These are phyloP conservation scores for Anaeromyces robustus DNA, from an alignment of 192 early-diverging fungal species.

Conservation along the genomic window DNA sequence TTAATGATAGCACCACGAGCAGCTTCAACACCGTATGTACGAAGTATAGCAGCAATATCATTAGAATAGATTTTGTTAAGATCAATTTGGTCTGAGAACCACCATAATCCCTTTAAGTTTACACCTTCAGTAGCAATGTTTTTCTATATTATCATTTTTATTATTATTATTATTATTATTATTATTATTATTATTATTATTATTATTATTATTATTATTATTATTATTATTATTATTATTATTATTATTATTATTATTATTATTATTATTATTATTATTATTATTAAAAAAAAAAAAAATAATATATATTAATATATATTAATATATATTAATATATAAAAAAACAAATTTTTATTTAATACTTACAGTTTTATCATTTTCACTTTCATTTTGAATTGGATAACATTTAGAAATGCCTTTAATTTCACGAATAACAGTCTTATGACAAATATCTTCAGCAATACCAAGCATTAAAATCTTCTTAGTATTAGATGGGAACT, in stretches of 20 bases:
- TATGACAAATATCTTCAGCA: constrained; percentile 57
- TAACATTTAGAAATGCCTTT: constrained; percentile 63
- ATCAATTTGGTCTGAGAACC: constrained; percentile 55
- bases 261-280: no score
- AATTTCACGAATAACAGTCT: constrained; percentile 72
- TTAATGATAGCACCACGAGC: constrained; percentile 80
- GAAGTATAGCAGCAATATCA: constrained; percentile 85
- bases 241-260: no score
- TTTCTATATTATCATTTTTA: no score
- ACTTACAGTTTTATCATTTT: constrained; percentile 64
- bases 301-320: no score
- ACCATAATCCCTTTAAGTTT: constrained; percentile 87
- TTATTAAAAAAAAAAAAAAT: no score
- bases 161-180: no score
- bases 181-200: no score
- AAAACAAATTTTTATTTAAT: no score
- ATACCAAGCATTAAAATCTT: constrained; percentile 90
- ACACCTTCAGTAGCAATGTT: constrained; percentile 76
- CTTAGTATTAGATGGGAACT: constrained; percentile 73
- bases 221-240: no score
- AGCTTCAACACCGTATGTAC: constrained; percentile 95
- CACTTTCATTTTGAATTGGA: constrained; percentile 59
- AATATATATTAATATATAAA: no score
- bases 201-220: no score
- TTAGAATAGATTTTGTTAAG: constrained; percentile 81